These are phyloP conservation scores for Iris pallida DNA, from an alignment of 116 monocot genomes.

Conservation along the genomic window DNA sequence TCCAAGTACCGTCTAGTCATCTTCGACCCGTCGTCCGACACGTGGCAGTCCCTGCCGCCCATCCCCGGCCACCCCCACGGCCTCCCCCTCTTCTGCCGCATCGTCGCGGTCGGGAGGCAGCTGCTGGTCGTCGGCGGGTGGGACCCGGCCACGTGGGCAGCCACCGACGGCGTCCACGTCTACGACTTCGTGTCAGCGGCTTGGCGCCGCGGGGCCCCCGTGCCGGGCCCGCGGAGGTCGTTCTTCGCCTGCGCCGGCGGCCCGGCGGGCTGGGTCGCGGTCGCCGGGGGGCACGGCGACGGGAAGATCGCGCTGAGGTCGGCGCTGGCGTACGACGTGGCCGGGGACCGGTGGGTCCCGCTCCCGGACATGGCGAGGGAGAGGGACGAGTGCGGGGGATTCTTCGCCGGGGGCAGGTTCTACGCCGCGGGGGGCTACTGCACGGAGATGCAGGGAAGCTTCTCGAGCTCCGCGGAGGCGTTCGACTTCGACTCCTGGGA, in stretches of 20 bases:
- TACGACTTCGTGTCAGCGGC: slow-evolving; percentile 35
- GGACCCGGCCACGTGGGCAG: slow-evolving; percentile 47
- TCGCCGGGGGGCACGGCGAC: slow-evolving; percentile 73
- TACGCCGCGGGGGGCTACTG: slow-evolving; percentile 26
- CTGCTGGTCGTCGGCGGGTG: slow-evolving; percentile 65
- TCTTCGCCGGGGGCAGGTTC: slow-evolving; percentile 33
- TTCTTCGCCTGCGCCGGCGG: slow-evolving; percentile 52
- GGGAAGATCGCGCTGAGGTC: slow-evolving; percentile 71
- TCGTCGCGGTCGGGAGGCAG: slow-evolving; percentile 30
- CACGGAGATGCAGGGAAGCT: slow-evolving; percentile 21
- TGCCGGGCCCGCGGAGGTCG: slow-evolving; percentile 33
- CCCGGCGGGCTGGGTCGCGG: slow-evolving; percentile 26
- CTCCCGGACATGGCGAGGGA: slow-evolving; percentile 57
- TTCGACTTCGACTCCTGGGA: background rate
- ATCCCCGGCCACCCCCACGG: slow-evolving; percentile 14
- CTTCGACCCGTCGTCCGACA: slow-evolving; percentile 32
- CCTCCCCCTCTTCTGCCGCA: slow-evolving; percentile 60
- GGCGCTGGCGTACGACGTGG: slow-evolving; percentile 53
- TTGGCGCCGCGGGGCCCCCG: slow-evolving; percentile 32
- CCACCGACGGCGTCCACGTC: slow-evolving; percentile 39
- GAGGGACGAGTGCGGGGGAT: slow-evolving; percentile 66
- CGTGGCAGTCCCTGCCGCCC: slow-evolving; percentile 37
- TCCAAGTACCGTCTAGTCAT: slow-evolving; percentile 29
- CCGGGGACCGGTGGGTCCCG: slow-evolving; percentile 44
- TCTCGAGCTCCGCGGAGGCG: slow-evolving; percentile 14